A percentile compares a stretch with the other conserved stretches of the same genome.
Evolutionary conservation across 495 filamentous ascomycete genomes (phyloP).

Genomic region (Penicillium nucicola): DNA sequence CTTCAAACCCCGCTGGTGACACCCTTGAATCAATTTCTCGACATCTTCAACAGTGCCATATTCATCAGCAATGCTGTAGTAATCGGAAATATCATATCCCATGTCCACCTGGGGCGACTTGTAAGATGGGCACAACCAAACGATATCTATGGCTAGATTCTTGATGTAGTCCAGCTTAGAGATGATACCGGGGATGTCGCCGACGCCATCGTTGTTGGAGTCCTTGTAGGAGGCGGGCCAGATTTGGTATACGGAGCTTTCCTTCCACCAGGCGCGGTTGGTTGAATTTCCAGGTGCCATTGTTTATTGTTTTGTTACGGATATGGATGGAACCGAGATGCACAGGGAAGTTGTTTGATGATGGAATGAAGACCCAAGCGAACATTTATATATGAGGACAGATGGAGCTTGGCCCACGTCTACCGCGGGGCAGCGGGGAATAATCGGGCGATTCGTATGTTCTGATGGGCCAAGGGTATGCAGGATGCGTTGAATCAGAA

Average conservation of each 20-base stretch:
- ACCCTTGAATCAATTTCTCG: conserved; percentile 56
- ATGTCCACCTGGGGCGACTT: conserved; percentile 62
- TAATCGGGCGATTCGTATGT: conserved; percentile 11
- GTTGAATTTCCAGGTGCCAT: conserved; percentile 30
- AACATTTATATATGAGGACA: conserved; percentile 2
- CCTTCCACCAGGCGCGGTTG: conserved; percentile 54
- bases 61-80: conserved; percentile 56
- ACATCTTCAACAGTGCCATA: conserved; percentile 65
- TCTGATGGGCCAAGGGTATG: background rate
- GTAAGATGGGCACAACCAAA: conserved; percentile 69
- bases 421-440: conserved; percentile 31
- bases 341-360: background rate
- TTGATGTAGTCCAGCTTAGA: conserved; percentile 64
- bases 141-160: conserved; percentile 58
- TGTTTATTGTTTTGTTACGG: background rate
- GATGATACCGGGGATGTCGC: conserved; percentile 65
- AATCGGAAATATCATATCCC: conserved; percentile 69
- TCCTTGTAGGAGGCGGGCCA: conserved; percentile 67
- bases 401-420: conserved; percentile 7
- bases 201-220: conserved; percentile 64
- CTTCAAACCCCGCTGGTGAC: conserved; percentile 60
- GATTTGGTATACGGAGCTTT: conserved; percentile 63
- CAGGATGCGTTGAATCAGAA: conserved; percentile 4
- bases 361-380: background rate
- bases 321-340: background rate